Conservation (phyloP, 768 basidiomycete species). For the Boletus tomentosulus region DNA sequence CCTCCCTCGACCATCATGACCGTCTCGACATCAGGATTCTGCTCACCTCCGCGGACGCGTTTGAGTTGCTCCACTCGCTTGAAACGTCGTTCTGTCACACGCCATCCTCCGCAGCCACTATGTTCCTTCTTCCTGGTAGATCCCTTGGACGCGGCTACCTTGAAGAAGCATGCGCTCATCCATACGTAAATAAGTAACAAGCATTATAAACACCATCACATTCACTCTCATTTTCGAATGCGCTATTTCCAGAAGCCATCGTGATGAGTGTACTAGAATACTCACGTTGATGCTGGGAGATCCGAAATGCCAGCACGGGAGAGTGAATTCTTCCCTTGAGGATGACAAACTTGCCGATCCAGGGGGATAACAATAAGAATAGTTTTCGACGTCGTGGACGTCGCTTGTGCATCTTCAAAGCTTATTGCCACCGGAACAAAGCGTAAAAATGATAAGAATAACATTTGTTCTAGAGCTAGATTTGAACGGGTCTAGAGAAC, state of each 20-base stretch:
- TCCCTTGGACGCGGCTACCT: background rate
- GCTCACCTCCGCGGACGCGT: background rate
- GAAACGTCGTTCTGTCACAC: background rate
- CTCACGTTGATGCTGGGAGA: background rate
- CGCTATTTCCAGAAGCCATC: background rate
- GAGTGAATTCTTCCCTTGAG: background rate
- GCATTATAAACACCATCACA: background rate
- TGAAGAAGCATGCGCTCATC: background rate
- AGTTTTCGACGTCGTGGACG: conserved; percentile 2
- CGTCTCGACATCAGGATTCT: background rate
- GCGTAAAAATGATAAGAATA: background rate
- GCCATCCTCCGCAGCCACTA: background rate
- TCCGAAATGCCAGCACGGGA: background rate
- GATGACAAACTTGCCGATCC: background rate
- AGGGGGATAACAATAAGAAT: background rate
- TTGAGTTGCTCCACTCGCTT: background rate
- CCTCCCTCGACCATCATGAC: background rate
- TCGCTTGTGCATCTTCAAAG: conserved; percentile 8
- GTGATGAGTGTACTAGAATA: background rate
- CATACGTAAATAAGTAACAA: background rate
- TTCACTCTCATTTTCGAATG: background rate
- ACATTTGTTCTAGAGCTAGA: background rate
- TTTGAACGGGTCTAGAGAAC: background rate
- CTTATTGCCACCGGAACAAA: conserved; percentile 19
- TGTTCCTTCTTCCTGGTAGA: background rate